Conservation (phyloP, 257 asterid species). For the Solanum boliviense region DNA sequence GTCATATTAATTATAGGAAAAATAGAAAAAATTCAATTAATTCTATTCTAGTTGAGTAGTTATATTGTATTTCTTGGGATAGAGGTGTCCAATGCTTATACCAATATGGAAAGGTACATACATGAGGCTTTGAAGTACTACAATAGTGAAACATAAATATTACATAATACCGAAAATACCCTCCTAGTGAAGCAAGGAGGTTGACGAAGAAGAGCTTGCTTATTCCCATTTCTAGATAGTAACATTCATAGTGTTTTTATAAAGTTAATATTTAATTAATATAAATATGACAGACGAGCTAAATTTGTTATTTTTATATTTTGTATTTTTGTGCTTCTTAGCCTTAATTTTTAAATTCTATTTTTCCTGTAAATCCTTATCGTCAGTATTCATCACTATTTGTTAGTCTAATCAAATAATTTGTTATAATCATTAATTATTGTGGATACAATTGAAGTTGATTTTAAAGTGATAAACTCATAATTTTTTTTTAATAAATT, state of each 20-base stretch:
- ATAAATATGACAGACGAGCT: too few relatives aligned
- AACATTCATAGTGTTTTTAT: neutral
- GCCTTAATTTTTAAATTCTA: neutral
- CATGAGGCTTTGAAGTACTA: too few relatives aligned
- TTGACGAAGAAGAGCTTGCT: neutral
- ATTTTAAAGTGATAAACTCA: neutral
- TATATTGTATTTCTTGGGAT: neutral
- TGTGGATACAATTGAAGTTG: neutral
- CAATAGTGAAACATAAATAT: too few relatives aligned
- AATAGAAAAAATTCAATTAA: too few relatives aligned
- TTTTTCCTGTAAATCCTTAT: neutral
- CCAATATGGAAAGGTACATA: too few relatives aligned
- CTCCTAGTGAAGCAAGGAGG: too few relatives aligned
- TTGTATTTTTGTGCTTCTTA: neutral
- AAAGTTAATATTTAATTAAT: too few relatives aligned
- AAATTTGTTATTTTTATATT: too few relatives aligned
- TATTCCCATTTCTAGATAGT: neutral
- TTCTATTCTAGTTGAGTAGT: neutral
- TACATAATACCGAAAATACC: too few relatives aligned
- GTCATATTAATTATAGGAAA: neutral
- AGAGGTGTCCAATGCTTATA: neutral
- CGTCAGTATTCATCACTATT: rapidly evolving
- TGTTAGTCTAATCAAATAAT: neutral
- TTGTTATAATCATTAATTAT: neutral
- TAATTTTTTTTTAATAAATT: neutral